phyloP scores from a whole-genome alignment of 1,284 basidiomycete genomes.

The Naganishia sp. region DNA sequence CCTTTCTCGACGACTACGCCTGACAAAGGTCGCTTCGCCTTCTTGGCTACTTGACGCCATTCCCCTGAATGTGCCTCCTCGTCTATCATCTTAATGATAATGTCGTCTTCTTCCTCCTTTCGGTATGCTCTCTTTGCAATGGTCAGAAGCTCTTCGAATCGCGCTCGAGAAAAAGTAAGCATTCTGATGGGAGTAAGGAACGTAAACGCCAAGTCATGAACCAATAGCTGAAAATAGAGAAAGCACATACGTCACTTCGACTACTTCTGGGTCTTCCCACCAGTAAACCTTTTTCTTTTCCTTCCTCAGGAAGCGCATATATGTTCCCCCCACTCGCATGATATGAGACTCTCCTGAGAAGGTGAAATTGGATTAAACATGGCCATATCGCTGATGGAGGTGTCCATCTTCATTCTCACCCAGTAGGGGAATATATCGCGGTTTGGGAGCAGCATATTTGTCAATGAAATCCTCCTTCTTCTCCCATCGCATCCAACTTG shows the following conservation, averaged over 20 bases:
- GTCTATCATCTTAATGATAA: slow-evolving; percentile 26
- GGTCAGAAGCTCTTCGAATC: slow-evolving; percentile 17
- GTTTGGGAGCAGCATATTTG: slow-evolving; percentile 19
- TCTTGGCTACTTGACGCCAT: slow-evolving; percentile 23
- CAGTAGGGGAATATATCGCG: slow-evolving; percentile 9
- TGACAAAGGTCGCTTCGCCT: slow-evolving; percentile 52
- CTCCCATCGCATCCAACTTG: slow-evolving; percentile 1
- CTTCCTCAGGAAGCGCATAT: neutral
- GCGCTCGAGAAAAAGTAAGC: neutral
- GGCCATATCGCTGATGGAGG: neutral
- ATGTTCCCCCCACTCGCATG: neutral
- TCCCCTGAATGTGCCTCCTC: neutral
- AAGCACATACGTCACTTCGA: slow-evolving; percentile 13
- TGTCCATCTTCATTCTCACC: slow-evolving; percentile 11
- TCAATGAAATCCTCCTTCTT: neutral
- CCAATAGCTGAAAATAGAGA: neutral
- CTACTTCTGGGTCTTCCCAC: slow-evolving; percentile 1
- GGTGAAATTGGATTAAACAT: neutral
- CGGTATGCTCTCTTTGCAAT: slow-evolving; percentile 22
- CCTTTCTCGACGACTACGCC: slow-evolving; percentile 60
- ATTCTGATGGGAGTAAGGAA: neutral
- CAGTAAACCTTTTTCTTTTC: neutral
- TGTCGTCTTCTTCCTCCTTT: slow-evolving; percentile 11
- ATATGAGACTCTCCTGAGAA: neutral
- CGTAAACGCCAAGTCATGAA: neutral